Conservation (phyloP, 106 monocot species). For the Dendrobium catenatum region DNA sequence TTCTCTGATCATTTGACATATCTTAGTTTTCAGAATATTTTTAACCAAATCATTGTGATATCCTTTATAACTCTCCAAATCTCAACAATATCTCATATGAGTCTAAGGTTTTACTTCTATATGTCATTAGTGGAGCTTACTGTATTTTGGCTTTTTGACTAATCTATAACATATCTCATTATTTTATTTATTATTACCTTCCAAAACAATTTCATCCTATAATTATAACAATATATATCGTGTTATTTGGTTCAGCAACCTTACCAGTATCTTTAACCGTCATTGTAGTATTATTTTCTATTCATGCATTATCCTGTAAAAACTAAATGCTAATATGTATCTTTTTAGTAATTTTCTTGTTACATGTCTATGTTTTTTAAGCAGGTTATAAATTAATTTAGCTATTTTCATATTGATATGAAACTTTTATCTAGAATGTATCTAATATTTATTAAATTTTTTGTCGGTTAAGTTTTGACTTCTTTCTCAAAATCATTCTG, state of each 20-base stretch:
- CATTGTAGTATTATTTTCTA: not conserved
- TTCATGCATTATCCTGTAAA: not conserved
- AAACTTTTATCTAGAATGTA: not conserved
- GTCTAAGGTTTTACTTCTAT: no score
- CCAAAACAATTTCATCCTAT: no score
- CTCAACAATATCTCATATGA: no score
- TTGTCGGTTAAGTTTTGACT: not conserved
- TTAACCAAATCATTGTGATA: no score
- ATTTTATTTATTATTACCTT: no score
- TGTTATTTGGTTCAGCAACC: not conserved
- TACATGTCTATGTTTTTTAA: not conserved
- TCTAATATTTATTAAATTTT: not conserved
- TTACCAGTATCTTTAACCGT: not conserved
- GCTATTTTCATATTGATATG: not conserved
- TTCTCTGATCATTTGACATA: no score
- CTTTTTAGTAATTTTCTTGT: not conserved
- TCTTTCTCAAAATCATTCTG: not conserved
- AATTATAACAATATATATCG: no score
- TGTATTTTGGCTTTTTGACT: no score
- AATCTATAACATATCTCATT: no score
- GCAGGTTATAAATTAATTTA: not conserved
- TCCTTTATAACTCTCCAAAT: no score
- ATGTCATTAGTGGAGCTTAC: no score
- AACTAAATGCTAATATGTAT: not conserved
- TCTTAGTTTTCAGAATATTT: no score